Evolutionary conservation across 768 basidiomycete genomes (phyloP).

Genomic region (Collybia mongolica): DNA sequence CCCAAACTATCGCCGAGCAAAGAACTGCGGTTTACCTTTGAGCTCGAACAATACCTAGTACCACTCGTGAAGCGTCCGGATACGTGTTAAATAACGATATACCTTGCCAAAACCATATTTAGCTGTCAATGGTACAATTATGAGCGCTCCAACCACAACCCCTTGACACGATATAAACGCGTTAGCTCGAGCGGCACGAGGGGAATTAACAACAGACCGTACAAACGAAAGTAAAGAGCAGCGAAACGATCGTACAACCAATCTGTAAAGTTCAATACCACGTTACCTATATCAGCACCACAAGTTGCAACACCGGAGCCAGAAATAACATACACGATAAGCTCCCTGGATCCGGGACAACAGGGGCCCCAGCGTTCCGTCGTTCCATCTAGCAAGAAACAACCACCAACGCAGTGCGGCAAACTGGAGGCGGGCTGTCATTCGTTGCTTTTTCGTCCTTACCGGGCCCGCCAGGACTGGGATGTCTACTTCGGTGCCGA

Average conservation of each 20-base stretch:
- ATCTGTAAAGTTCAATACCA: conserved; percentile 29
- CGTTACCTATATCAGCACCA: conserved; percentile 23
- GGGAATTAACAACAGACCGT: background rate
- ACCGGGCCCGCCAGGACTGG: background rate
- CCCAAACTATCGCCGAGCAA: no score
- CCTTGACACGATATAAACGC: background rate
- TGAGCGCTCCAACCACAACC: background rate
- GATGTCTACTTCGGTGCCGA: background rate
- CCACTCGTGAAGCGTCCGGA: conserved; percentile 27
- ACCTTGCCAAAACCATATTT: background rate
- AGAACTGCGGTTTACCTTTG: no score
- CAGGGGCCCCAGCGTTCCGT: conserved; percentile 72
- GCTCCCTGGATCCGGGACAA: conserved; percentile 65
- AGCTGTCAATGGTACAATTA: background rate
- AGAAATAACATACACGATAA: conserved; percentile 26
- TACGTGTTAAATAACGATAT: background rate
- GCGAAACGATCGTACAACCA: background rate
- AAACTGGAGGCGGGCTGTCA: conserved; percentile 43
- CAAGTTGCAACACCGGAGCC: no score
- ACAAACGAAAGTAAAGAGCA: background rate
- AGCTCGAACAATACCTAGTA: conserved; percentile 8
- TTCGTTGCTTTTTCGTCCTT: conserved; percentile 19
- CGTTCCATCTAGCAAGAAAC: conserved; percentile 76
- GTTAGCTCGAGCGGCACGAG: no score
- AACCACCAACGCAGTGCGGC: conserved; percentile 51